Conservation (phyloP, 129 eudicot species). For the Artemisia tridentata region DNA sequence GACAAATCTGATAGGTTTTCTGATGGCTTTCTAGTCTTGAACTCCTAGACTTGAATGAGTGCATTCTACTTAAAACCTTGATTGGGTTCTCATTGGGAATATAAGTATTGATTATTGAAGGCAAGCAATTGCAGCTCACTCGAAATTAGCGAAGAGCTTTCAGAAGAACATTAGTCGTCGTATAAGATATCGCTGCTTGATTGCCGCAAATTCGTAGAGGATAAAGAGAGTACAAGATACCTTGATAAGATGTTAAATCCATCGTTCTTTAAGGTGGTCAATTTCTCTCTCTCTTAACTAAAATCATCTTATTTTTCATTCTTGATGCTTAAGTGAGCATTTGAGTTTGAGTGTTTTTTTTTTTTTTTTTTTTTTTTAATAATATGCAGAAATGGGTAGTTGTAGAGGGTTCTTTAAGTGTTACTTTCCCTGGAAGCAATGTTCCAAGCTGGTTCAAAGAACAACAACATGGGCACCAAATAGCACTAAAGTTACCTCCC, state of each 20-base stretch:
- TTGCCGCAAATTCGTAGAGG: background rate
- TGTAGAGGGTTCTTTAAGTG: background rate
- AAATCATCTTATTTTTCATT: background rate
- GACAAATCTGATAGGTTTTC: no score
- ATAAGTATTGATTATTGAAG: background rate
- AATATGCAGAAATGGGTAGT: background rate
- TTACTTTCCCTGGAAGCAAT: background rate
- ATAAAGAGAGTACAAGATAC: background rate
- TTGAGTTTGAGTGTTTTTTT: background rate
- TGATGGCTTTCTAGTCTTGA: background rate
- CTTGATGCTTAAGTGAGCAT: no score
- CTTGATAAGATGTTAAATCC: background rate
- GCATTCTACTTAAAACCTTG: background rate
- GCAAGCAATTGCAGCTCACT: background rate
- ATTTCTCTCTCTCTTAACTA: background rate
- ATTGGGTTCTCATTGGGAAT: background rate
- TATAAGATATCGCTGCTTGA: background rate
- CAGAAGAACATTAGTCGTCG: background rate
- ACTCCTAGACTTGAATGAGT: background rate
- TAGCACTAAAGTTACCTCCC: background rate
- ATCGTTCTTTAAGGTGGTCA: background rate
- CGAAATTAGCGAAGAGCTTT: background rate
- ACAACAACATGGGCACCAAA: background rate
- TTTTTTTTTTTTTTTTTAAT: no score
- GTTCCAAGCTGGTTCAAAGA: background rate